These are phyloP conservation scores for Astrephomene gubernaculifera DNA, from an alignment of 139 green algal genomes.

Conservation along the genomic window DNA sequence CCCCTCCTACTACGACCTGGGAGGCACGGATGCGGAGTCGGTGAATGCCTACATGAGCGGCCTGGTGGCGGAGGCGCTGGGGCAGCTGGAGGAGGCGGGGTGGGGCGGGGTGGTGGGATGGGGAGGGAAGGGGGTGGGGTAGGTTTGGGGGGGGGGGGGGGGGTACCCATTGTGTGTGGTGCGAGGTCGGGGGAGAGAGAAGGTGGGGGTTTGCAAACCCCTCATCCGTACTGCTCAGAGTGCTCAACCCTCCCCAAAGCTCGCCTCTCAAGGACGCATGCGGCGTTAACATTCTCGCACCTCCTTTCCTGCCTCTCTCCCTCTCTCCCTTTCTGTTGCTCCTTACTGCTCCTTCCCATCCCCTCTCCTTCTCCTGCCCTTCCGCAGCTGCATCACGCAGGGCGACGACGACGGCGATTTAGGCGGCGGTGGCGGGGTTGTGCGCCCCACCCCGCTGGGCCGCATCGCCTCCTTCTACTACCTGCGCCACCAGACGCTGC, in stretches of 20 bases:
- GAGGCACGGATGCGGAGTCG: constrained; percentile 63
- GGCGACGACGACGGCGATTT: constrained; percentile 73
- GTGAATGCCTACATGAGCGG: constrained; percentile 83
- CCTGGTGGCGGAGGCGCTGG: constrained; percentile 82
- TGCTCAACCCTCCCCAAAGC: not conserved
- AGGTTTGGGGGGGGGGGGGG: not conserved
- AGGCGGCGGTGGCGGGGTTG: constrained; percentile 70
- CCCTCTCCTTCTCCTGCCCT: not conserved
- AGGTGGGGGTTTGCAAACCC: not conserved
- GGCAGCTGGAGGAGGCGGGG: constrained; percentile 78
- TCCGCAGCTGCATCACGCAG: constrained; percentile 11
- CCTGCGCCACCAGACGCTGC: constrained; percentile 90
- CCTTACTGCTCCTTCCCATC: not conserved
- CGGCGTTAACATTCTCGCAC: not conserved
- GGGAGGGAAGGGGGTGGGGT: not conserved
- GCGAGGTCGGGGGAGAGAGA: too few species aligned
- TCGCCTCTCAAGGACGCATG: not conserved
- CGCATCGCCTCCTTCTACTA: constrained; percentile 96
- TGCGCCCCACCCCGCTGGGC: constrained; percentile 76
- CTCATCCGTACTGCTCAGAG: not conserved
- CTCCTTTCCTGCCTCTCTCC: not conserved
- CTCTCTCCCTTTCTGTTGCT: not conserved
- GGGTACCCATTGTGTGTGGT: constrained; percentile 8
- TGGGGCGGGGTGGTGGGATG: constrained; percentile 59
- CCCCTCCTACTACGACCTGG: constrained; percentile 96